phyloP scores from a whole-genome alignment of 1,284 basidiomycete species.

The Trichosporon coremiiforme region DNA sequence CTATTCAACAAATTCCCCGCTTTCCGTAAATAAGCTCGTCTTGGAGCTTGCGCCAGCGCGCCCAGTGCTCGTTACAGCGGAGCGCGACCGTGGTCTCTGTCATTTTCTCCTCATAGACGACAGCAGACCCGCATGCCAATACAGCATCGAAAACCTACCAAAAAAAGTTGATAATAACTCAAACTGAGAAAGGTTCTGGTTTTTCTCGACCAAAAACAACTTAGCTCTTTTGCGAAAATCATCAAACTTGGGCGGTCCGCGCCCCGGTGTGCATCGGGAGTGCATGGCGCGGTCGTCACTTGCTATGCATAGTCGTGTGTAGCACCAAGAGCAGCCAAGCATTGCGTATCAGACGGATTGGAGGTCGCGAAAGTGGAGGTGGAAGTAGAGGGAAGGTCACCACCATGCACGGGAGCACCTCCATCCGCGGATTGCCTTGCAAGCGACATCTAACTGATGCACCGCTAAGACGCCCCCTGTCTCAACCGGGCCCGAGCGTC shows the following conservation, averaged over 20 bases:
- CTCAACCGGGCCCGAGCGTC: too few species aligned
- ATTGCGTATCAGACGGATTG: too few species aligned
- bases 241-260: neutral
- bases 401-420: too few species aligned
- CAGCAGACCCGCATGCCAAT: slow-evolving; percentile 9
- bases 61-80: neutral
- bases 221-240: slow-evolving; percentile 8
- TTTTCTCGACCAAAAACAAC: slow-evolving; percentile 1
- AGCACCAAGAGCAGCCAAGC: neutral
- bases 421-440: too few species aligned
- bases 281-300: slow-evolving; percentile 10
- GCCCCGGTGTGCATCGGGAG: slow-evolving; percentile 16
- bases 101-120: neutral
- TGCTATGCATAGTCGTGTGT: slow-evolving; percentile 15
- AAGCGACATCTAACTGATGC: too few species aligned
- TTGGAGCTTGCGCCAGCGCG: neutral
- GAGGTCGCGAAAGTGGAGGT: too few species aligned
- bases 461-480: too few species aligned
- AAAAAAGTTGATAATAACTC: slow-evolving; percentile 6
- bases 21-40: slow-evolving; percentile 10
- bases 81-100: slow-evolving; percentile 7
- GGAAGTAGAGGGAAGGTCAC: too few species aligned
- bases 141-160: neutral
- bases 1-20: slow-evolving; percentile 10
- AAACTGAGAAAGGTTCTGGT: slow-evolving; percentile 12